phyloP scores from a whole-genome alignment of 2,329 filamentous ascomycete species.

The Hypomyces rosellus region DNA sequence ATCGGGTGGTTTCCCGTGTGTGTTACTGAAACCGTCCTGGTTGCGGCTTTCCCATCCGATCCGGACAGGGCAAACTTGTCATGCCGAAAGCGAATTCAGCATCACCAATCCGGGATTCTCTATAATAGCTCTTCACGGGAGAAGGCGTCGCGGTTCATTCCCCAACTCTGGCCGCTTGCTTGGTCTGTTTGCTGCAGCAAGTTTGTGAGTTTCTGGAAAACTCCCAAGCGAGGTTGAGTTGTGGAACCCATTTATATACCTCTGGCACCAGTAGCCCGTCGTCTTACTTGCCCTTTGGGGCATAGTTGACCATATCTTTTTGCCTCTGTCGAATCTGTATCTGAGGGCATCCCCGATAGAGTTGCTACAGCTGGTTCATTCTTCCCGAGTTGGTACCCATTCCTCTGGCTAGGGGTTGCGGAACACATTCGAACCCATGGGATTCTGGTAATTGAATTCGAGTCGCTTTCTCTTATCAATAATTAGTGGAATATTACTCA shows the following conservation, averaged over 20 bases:
- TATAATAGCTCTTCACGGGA: neutral
- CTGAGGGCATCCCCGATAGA: slow-evolving; percentile 6
- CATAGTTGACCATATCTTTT: slow-evolving; percentile 4
- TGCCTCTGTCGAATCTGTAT: slow-evolving; percentile 6
- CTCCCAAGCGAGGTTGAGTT: slow-evolving; percentile 1
- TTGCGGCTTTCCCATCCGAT: slow-evolving; percentile 5
- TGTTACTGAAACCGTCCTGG: neutral
- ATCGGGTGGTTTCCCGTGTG: neutral
- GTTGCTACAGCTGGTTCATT: slow-evolving; percentile 1
- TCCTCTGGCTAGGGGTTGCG: neutral
- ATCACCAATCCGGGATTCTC: neutral
- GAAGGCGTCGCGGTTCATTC: neutral
- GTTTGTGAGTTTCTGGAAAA: neutral
- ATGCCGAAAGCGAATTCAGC: neutral
- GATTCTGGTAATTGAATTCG: neutral
- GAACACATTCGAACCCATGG: neutral
- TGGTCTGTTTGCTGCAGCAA: neutral
- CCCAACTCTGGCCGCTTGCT: neutral
- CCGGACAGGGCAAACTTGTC: slow-evolving; percentile 6
- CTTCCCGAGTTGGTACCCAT: neutral
- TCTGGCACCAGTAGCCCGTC: slow-evolving; percentile 7
- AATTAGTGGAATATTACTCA: too few species aligned
- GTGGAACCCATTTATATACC: slow-evolving; percentile 9
- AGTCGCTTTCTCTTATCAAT: neutral
- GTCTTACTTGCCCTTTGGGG: slow-evolving; percentile 7